These are phyloP conservation scores for Lunularia cruciata DNA, from an alignment of 225 moss, liverwort and hornwort species.

Conservation along the genomic window DNA sequence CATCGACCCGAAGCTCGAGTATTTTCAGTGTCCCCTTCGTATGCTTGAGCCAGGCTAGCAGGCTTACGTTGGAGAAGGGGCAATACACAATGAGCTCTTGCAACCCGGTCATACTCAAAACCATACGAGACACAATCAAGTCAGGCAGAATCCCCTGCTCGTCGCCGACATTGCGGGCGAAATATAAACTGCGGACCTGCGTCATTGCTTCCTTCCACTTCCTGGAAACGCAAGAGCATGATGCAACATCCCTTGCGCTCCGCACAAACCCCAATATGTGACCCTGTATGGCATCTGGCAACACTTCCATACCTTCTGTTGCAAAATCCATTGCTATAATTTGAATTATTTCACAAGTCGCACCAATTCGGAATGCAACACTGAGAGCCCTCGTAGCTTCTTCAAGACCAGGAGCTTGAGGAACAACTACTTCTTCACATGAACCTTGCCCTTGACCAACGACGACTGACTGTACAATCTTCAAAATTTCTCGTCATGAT, in stretches of 20 bases:
- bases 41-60: constrained; percentile 52
- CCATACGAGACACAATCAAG: constrained; percentile 50
- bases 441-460: not conserved
- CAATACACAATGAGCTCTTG: constrained; percentile 54
- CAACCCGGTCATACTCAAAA: constrained; percentile 38
- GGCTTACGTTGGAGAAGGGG: constrained; percentile 49
- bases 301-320: constrained; percentile 46
- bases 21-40: constrained; percentile 44
- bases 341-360: too few species aligned
- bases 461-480: too few species aligned
- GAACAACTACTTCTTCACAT: not conserved
- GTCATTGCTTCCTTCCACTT: constrained; percentile 59
- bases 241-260: constrained; percentile 50
- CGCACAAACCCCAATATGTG: constrained; percentile 50
- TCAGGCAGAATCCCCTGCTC: constrained; percentile 54
- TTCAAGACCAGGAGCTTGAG: not conserved
- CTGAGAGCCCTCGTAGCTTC: too few species aligned
- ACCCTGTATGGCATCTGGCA: constrained; percentile 46
- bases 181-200: constrained; percentile 49
- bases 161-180: constrained; percentile 47
- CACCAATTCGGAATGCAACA: too few species aligned
- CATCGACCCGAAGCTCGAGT: constrained; percentile 51
- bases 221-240: constrained; percentile 48
- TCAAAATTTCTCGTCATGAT: too few species aligned
- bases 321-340: constrained; percentile 21